Evolutionary conservation across 108 stramenopile species (phyloP).

Genomic region (Mayamaea pseudoterrestris): DNA sequence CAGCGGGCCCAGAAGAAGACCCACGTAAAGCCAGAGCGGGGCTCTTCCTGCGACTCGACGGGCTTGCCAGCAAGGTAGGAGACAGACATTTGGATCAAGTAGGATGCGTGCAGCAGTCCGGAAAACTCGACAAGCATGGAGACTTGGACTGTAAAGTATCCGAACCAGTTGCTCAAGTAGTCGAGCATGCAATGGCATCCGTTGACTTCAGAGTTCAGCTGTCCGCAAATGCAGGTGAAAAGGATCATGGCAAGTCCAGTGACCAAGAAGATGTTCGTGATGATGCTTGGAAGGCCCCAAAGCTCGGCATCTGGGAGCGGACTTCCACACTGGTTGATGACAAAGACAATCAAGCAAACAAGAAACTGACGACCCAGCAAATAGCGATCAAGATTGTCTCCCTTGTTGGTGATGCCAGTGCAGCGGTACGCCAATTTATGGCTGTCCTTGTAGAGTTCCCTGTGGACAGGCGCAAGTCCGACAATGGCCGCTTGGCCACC

Average conservation of each 20-base stretch:
- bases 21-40: conserved; percentile 19
- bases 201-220: conserved; percentile 52
- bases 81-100: conserved; percentile 28
- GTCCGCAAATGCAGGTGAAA: conserved; percentile 43
- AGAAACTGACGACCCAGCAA: conserved; percentile 84
- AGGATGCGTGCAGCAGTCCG: conserved; percentile 32
- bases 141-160: conserved; percentile 28
- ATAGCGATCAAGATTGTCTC: conserved; percentile 80
- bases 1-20: conserved; percentile 61
- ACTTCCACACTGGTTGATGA: conserved; percentile 35
- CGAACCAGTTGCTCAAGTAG: conserved; percentile 54
- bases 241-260: conserved; percentile 44
- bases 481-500: conserved; percentile 68
- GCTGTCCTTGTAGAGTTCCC: conserved; percentile 53
- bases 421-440: conserved; percentile 54
- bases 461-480: conserved; percentile 57
- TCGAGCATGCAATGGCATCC: conserved; percentile 44
- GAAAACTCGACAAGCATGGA: conserved; percentile 40
- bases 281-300: conserved; percentile 21
- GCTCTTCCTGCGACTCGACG: conserved; percentile 54
- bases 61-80: conserved; percentile 40
- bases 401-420: conserved; percentile 45
- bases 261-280: conserved; percentile 38
- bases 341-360: conserved; percentile 60
- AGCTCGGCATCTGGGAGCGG: conserved; percentile 32